Percentiles rank a stretch among this genome's conserved stretches.
Conservation (phyloP, 2,329 filamentous ascomycete genomes). For the Pseudogymnoascus sp. region DNA sequence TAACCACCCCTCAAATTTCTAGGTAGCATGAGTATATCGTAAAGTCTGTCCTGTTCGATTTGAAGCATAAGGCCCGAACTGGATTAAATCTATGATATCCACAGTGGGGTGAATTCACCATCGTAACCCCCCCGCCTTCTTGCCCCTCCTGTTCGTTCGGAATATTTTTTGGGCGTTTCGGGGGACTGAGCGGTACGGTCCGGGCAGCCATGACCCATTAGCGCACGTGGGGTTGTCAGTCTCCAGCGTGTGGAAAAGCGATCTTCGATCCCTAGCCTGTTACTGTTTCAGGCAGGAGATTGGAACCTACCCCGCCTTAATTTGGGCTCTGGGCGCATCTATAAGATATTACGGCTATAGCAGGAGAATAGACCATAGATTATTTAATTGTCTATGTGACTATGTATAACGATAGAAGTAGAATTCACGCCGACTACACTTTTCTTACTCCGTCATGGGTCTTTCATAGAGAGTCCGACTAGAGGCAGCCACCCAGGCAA, state of each 20-base stretch:
- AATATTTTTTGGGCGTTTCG: neutral
- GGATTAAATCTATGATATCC: neutral
- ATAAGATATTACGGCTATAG: neutral
- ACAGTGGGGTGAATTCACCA: neutral
- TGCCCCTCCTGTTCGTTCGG: neutral
- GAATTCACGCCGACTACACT: constrained; percentile 31
- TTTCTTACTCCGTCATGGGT: neutral
- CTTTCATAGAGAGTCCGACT: neutral
- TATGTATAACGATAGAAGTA: constrained; percentile 58
- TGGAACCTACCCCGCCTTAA: neutral
- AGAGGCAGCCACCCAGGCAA: neutral
- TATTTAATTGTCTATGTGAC: neutral
- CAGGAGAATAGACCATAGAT: neutral
- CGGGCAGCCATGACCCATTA: neutral
- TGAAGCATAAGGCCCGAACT: neutral
- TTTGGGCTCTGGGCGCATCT: neutral
- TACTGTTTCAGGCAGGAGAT: neutral
- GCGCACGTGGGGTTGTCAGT: neutral
- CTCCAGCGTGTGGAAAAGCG: neutral
- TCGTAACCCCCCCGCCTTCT: neutral
- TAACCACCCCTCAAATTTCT: too few relatives aligned
- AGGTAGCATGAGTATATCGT: neutral
- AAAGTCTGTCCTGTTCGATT: neutral
- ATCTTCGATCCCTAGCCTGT: neutral
- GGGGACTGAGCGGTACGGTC: neutral